These are phyloP conservation scores for Lagerstroemia speciosa DNA, from an alignment of 345 rosid species.

Conservation along the genomic window DNA sequence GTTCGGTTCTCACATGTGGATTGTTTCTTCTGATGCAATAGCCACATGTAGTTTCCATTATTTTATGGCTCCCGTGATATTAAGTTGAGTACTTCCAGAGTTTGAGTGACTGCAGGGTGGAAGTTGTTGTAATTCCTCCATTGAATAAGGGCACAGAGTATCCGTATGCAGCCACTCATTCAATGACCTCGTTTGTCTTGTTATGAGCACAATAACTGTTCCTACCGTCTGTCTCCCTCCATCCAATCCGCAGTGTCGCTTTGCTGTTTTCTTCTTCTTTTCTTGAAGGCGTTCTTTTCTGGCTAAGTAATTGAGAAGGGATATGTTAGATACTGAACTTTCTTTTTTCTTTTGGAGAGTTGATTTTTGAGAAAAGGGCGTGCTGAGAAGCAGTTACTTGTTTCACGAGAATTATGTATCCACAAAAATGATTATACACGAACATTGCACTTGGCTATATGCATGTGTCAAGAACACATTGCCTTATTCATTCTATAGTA, in stretches of 20 bases:
- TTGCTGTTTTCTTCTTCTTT: background rate
- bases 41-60: background rate
- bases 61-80: background rate
- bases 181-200: background rate
- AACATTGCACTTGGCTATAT: background rate
- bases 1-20: background rate
- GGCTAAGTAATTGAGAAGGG: background rate
- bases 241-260: background rate
- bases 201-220: background rate
- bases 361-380: background rate
- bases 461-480: background rate
- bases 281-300: background rate
- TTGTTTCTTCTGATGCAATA: background rate
- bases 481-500: background rate
- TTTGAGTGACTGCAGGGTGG: background rate
- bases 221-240: background rate
- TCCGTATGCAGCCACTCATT: background rate
- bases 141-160: background rate
- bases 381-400: background rate
- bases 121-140: background rate
- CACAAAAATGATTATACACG: background rate
- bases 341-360: background rate
- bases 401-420: background rate
- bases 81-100: background rate
- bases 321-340: background rate